A percentile compares a stretch with the other conserved stretches of the same genome.
phyloP scores from a whole-genome alignment of 495 filamentous ascomycete genomes.

The Penicillium coffeae region DNA sequence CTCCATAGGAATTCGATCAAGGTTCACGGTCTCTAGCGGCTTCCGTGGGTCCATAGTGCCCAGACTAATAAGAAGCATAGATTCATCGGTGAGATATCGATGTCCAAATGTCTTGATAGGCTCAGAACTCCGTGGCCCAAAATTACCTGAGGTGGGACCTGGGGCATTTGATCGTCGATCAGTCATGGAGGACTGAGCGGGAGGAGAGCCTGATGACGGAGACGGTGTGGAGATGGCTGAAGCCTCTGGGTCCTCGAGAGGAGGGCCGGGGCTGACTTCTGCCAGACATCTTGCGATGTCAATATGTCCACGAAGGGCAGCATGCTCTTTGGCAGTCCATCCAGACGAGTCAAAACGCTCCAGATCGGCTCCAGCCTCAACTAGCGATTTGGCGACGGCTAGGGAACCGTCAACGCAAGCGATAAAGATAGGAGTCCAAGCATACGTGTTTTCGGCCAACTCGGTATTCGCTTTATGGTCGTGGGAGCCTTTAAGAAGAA shows the following conservation, averaged over 20 bases:
- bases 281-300: slow-evolving; percentile 67
- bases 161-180: slow-evolving; percentile 50
- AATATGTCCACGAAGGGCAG: slow-evolving; percentile 81
- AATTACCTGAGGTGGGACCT: slow-evolving; percentile 31
- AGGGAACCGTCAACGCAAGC: slow-evolving; percentile 84
- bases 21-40: slow-evolving; percentile 69
- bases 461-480: slow-evolving; percentile 72
- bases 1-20: slow-evolving; percentile 83
- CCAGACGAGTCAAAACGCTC: slow-evolving; percentile 76
- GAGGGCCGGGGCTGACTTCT: slow-evolving; percentile 41
- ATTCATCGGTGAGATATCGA: slow-evolving; percentile 84
- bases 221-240: slow-evolving; percentile 30
- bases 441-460: slow-evolving; percentile 75
- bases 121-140: slow-evolving; percentile 49
- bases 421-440: slow-evolving; percentile 90
- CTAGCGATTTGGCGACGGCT: slow-evolving; percentile 68
- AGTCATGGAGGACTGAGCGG: slow-evolving; percentile 43
- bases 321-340: slow-evolving; percentile 94
- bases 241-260: slow-evolving; percentile 32
- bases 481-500: slow-evolving; percentile 64
- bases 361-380: slow-evolving; percentile 71
- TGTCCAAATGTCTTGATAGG: slow-evolving; percentile 94
- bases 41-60: slow-evolving; percentile 93
- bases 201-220: slow-evolving; percentile 39
- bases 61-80: slow-evolving; percentile 85